phyloP scores from a whole-genome alignment of 139 green algal species.

The Micractinium conductrix region DNA sequence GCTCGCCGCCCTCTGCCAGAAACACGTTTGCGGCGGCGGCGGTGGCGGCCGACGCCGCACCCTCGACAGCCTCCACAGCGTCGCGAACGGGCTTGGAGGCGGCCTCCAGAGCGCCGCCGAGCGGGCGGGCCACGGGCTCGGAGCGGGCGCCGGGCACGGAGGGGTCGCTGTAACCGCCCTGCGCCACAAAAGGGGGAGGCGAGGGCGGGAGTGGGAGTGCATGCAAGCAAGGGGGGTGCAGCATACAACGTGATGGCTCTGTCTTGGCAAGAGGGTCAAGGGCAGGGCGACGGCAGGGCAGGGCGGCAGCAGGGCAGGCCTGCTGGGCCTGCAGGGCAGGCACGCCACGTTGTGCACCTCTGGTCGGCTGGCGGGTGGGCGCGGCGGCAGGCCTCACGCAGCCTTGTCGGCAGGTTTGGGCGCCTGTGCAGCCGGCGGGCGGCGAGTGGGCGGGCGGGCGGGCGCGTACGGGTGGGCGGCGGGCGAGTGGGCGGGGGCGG shows the following conservation, averaged over 20 bases:
- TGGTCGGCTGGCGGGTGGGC: neutral
- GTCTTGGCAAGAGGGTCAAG: neutral
- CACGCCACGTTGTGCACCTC: neutral
- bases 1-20: constrained; percentile 19
- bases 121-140: too few species aligned
- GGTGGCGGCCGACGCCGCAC: constrained; percentile 1
- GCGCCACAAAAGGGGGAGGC: neutral
- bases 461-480: neutral
- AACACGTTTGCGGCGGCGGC: neutral
- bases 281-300: neutral
- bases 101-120: too few species aligned
- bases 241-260: neutral
- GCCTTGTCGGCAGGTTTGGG: neutral
- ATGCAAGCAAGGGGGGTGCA: too few species aligned
- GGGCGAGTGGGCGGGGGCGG: neutral
- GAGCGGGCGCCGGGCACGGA: too few species aligned
- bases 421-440: neutral
- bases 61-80: neutral
- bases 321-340: neutral
- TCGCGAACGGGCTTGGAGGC: too few species aligned
- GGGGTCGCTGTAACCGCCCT: too few species aligned
- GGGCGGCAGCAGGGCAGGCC: neutral
- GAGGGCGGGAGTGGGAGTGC: neutral
- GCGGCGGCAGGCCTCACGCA: neutral
- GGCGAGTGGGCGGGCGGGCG: neutral